Base-by-base conservation (phyloP, 805 yeast species). In the Suhomyces sp. region DNA sequence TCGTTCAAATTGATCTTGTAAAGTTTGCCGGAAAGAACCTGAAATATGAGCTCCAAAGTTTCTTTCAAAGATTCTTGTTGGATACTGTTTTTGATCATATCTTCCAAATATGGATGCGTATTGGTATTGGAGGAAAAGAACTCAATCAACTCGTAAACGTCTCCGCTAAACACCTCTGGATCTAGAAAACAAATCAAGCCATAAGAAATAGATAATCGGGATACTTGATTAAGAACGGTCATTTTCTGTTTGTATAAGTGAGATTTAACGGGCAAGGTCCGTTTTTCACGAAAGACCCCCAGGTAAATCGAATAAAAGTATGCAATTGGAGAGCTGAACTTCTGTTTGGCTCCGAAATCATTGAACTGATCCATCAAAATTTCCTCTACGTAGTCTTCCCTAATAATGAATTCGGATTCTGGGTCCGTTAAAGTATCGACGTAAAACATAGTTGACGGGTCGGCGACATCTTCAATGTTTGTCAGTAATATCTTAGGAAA, bases 131-230 rank as follows among this genome's bases (percentile, higher is more conserved):
- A 55, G 8, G 46, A 46, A 50, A 74, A 65, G 4, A 57, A 53
- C 13, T 61, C 60, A 5, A 72, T 56, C 1, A 69, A 55, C 8
- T 48, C 51, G 12, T 66, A 64, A 17, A 78, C 55, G 45, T 76
- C 72, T 55, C 76, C 72, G 39, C 73, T 52, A 51, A 80, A 79
- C 80, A 81, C 80, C 50, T 85, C 92, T 8, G 87, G 85, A 2
- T 84, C 79, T 65, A 85, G 89, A 61, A 87, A 84, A 20, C 85
- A 67, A 20, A 87, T 84, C 25, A 85, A 71, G 0, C 89, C 90
- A 66, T 84, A 88, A 22, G 87, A 83, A 12, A 83, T 69, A 13
- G 81, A 63, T 41, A 80, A 69, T 41, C 79, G 65, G 44, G 80
- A 75, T 21, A 81, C 68, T 52, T 82, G 83, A 50, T 77, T 73